Conservation (phyloP, 2,329 filamentous ascomycete species). For the Stemphylium lycopersici region DNA sequence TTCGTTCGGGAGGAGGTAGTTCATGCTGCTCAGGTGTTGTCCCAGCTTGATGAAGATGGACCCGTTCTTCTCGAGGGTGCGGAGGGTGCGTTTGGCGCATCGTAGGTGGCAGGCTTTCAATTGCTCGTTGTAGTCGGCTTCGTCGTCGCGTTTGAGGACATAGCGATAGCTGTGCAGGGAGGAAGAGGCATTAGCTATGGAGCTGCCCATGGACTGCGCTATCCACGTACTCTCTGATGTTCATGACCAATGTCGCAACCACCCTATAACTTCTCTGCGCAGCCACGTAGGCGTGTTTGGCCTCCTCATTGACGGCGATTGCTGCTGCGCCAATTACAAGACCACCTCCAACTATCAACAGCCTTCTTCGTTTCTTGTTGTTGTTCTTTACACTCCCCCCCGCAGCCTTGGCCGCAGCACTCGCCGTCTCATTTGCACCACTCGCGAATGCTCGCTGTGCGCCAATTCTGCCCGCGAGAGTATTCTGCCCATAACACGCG, state of each 20-base stretch:
- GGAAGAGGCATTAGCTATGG: slow-evolving; percentile 18
- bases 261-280: slow-evolving; percentile 81
- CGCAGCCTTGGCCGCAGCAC: slow-evolving; percentile 9
- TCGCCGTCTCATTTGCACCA: slow-evolving; percentile 4
- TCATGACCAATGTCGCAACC: slow-evolving; percentile 73
- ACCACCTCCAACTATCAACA: slow-evolving; percentile 37
- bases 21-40: slow-evolving; percentile 95
- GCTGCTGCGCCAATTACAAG: slow-evolving; percentile 49
- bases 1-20: slow-evolving; percentile 86
- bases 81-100: slow-evolving; percentile 86
- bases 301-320: slow-evolving; percentile 66
- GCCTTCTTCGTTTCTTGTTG: slow-evolving; percentile 36
- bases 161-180: slow-evolving; percentile 75
- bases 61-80: slow-evolving; percentile 91
- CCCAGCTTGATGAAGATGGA: slow-evolving; percentile 98
- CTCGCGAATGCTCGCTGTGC: slow-evolving; percentile 21
- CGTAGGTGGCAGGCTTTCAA: slow-evolving; percentile 87
- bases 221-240: slow-evolving; percentile 80
- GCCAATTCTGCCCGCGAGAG: not conserved
- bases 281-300: slow-evolving; percentile 77
- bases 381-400: slow-evolving; percentile 19
- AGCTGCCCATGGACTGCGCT: not conserved
- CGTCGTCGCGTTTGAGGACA: slow-evolving; percentile 74
- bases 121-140: slow-evolving; percentile 68
- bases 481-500: slow-evolving; percentile 6